Base-by-base conservation (phyloP, 2,329 filamentous ascomycete species). In the Ascochyta rabiei region DNA sequence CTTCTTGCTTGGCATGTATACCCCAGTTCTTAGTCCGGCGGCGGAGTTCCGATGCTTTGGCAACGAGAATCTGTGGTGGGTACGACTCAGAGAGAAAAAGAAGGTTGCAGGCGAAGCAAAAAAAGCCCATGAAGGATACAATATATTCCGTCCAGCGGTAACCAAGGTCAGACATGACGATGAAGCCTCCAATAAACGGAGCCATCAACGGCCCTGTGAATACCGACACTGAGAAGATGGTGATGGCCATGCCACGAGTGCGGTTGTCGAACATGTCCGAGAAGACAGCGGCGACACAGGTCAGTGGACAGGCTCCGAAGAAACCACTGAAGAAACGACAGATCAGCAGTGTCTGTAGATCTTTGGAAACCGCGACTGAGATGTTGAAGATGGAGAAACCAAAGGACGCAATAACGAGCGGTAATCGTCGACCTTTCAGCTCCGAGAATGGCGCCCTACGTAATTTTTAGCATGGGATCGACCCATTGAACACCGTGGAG, bases 1-100 rank as follows among this genome's bases (percentile, higher is more conserved):
- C 80, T 54, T 83, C 81, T 52, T 76, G 75, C 64, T 82, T 82
- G 42, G 84, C 83, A 61, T 86, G 84, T 38, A 86, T 85, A n/a
- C 83, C 83, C 83, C 83, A 86, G 56, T 86, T 86, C 64, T 80
- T 80, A 3, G 83, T 86, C 30, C 80, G 71, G 15, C 83, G 79
- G 31, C 83, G 79, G 1, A 86, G 71, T 56, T 84, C 81, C 1
- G 77, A 70, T 10, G 83, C 83, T 68, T 86, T 86, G 6, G 71
- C 65, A 42, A 86, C 79, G 1, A 86, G 76, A 31, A 86, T 83
- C 12, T 84, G 75, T 0, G 84, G 84, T 1, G 83, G 82, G 60
- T 86, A 86, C 0, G 82, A 81, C 66, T 86, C 84, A 38, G 79
- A 66, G 16, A 86, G 76, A 71, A 86, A 85, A 49, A 85, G 60